Conservation (phyloP, 345 rosid genomes). For the Populus nigra region DNA sequence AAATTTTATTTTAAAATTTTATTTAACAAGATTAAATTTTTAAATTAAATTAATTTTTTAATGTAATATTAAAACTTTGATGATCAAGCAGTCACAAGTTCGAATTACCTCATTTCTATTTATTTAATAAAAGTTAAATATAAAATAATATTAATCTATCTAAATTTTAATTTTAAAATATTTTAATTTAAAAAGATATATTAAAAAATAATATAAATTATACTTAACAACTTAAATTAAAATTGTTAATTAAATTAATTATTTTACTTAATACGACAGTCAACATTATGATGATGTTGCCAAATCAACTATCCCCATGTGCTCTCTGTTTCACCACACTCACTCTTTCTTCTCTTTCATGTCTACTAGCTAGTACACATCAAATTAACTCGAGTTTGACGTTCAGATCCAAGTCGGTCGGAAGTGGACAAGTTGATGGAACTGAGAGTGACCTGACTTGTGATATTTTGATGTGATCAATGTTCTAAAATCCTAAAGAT, state of each 20-base stretch:
- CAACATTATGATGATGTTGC: not conserved
- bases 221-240: too few species aligned
- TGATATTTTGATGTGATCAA: not conserved
- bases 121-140: too few species aligned
- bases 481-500: not conserved
- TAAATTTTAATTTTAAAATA: too few species aligned
- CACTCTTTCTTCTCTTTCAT: not conserved
- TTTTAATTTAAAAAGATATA: too few species aligned
- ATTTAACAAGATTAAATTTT: too few species aligned
- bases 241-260: too few species aligned
- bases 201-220: too few species aligned
- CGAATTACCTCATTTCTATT: accelerated
- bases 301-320: not conserved
- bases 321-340: not conserved
- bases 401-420: not conserved
- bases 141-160: accelerated
- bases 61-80: accelerated
- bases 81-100: accelerated
- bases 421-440: not conserved
- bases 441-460: not conserved
- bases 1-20: too few species aligned
- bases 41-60: accelerated
- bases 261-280: not conserved
- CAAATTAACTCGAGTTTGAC: not conserved
- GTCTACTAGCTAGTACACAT: not conserved